These are phyloP conservation scores for Sungouiella thailandica DNA, from an alignment of 805 yeast genomes.

Conservation along the genomic window DNA sequence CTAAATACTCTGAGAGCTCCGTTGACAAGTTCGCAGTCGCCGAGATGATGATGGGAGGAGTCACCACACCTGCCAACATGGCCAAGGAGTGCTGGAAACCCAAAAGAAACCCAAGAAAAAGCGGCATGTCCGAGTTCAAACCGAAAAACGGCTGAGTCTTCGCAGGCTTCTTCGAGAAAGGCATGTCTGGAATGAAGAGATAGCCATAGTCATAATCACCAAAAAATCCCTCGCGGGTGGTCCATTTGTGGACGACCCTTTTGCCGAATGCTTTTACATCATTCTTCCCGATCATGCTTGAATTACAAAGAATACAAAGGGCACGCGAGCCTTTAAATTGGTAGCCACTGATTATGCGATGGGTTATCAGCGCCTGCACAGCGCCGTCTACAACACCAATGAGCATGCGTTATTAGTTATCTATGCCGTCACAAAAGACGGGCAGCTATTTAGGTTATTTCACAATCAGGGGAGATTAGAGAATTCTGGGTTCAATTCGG, in stretches of 20 bases:
- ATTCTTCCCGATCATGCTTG: not conserved
- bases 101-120: conserved; percentile 67
- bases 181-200: conserved; percentile 75
- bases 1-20: conserved; percentile 33
- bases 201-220: conserved; percentile 84
- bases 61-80: conserved; percentile 86
- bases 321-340: no score
- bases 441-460: no score
- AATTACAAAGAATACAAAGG: no score
- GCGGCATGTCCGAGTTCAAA: conserved; percentile 72
- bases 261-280: conserved; percentile 5
- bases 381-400: no score
- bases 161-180: conserved; percentile 47
- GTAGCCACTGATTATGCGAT: no score
- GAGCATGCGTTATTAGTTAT: no score
- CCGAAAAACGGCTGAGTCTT: conserved; percentile 80
- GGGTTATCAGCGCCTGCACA: no score
- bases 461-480: no score
- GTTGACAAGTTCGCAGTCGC: conserved; percentile 53
- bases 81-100: conserved; percentile 87
- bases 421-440: no score
- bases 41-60: conserved; percentile 78
- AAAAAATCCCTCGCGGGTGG: conserved; percentile 75
- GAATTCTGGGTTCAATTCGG: no score
- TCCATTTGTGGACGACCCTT: conserved; percentile 40